Evolutionary conservation across 495 filamentous ascomycete genomes (phyloP).

Genomic region (Daldinia loculata): DNA sequence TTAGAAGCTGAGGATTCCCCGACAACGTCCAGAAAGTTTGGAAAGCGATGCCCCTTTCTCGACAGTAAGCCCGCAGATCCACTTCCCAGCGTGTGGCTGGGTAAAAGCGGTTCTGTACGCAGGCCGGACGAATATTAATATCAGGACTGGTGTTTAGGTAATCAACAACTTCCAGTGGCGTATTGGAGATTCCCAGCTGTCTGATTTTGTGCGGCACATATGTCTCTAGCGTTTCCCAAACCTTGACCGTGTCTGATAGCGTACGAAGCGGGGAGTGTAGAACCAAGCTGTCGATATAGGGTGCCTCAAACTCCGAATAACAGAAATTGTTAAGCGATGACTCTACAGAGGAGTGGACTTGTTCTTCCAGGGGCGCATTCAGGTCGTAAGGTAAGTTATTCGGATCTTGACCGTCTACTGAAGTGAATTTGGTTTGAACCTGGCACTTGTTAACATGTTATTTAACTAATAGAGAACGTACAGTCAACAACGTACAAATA

Average conservation of each 20-base stretch:
- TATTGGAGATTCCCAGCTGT: constrained; percentile 78
- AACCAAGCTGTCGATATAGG: constrained; percentile 77
- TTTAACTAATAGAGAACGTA: neutral
- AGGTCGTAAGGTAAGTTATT: constrained; percentile 67
- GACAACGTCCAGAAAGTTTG: constrained; percentile 85
- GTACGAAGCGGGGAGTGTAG: constrained; percentile 74
- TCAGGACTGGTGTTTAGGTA: constrained; percentile 50
- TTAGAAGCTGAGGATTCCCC: constrained; percentile 68
- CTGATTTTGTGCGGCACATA: constrained; percentile 71
- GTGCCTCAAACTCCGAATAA: constrained; percentile 47
- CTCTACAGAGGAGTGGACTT: constrained; percentile 70
- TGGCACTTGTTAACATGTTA: constrained; percentile 45
- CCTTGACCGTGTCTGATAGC: constrained; percentile 66
- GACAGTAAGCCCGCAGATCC: constrained; percentile 68
- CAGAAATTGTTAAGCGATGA: constrained; percentile 75
- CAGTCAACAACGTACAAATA: constrained; percentile 62
- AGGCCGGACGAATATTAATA: constrained; percentile 53
- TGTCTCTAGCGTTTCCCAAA: constrained; percentile 68
- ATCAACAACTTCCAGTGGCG: constrained; percentile 61
- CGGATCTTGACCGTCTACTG: constrained; percentile 66
- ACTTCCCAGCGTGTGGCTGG: constrained; percentile 67
- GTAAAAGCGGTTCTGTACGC: constrained; percentile 83
- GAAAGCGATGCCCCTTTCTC: constrained; percentile 67
- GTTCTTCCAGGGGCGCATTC: constrained; percentile 60
- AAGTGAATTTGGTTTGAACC: constrained; percentile 86